Evolutionary conservation across 2,329 filamentous ascomycete species (phyloP).

Genomic region (Ophiobolus disseminans): DNA sequence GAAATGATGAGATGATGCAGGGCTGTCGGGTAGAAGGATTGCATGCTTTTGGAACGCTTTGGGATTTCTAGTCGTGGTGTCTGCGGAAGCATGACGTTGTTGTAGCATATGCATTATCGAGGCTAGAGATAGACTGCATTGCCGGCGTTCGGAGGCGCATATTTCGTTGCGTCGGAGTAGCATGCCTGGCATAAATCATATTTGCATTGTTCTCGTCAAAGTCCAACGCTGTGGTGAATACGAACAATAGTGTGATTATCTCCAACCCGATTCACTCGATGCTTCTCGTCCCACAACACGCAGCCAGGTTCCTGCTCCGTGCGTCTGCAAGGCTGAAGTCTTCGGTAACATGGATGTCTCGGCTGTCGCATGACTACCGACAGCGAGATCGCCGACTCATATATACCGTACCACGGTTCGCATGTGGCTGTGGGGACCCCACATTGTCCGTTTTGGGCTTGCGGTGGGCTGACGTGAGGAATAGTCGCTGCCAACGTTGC

Average conservation of each 20-base stretch:
- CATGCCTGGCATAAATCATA: too few species aligned
- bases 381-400: neutral
- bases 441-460: neutral
- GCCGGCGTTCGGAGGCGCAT: too few species aligned
- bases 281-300: neutral
- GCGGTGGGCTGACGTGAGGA: neutral
- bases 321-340: neutral
- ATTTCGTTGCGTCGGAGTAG: too few species aligned
- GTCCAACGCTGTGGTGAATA: too few species aligned
- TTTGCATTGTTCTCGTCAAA: too few species aligned
- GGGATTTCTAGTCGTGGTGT: conserved; percentile 33
- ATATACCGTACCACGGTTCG: neutral
- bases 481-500: too few species aligned
- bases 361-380: conserved; percentile 1
- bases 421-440: neutral
- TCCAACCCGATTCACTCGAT: too few species aligned
- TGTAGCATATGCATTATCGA: too few species aligned
- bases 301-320: too few species aligned
- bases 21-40: conserved; percentile 40
- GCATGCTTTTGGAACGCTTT: conserved; percentile 46
- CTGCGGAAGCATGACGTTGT: too few species aligned
- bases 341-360: conserved; percentile 4
- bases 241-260: too few species aligned
- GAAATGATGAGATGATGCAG: conserved; percentile 49
- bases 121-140: too few species aligned